phyloP scores from a whole-genome alignment of 148 eudicot species.

The Rhododendron williamsianum region DNA sequence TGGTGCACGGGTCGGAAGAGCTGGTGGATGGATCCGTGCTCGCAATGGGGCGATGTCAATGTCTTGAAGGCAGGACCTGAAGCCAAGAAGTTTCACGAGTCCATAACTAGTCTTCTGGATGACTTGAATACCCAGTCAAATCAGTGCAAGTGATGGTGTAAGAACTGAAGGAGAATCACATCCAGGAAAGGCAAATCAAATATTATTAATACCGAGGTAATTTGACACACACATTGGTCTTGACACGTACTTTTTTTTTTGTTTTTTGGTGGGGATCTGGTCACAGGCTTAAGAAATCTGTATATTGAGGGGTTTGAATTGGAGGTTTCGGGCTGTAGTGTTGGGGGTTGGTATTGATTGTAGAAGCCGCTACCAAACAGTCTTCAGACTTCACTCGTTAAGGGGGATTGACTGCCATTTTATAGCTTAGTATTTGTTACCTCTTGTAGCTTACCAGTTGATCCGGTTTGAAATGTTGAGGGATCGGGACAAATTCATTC shows the following conservation, averaged over 20 bases:
- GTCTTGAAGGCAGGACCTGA: conserved; percentile 62
- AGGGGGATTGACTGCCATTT: conserved; percentile 3
- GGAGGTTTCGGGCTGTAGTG: conserved; percentile 7
- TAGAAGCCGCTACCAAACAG: conserved; percentile 10
- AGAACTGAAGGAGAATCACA: background rate
- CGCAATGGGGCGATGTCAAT: conserved; percentile 74
- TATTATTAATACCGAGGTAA: background rate
- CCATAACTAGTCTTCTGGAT: conserved; percentile 46
- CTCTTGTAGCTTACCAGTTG: conserved; percentile 5
- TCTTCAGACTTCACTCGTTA: conserved; percentile 1
- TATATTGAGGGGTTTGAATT: conserved; percentile 6
- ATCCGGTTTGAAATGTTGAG: background rate
- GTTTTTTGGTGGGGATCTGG: background rate
- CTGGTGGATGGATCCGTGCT: conserved; percentile 63
- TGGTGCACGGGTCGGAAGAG: conserved; percentile 68
- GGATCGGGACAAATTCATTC: conserved; percentile 5
- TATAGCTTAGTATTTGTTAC: conserved; percentile 2
- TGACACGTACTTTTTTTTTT: conserved; percentile 2
- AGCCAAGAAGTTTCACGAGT: conserved; percentile 43
- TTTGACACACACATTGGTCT: background rate
- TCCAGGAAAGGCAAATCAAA: background rate
- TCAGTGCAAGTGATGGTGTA: conserved; percentile 52
- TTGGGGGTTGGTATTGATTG: conserved; percentile 16
- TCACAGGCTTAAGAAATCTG: background rate
- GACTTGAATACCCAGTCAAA: conserved; percentile 52